Conservation (phyloP, 257 asterid genomes). For the Galeopsis tetrahit region DNA sequence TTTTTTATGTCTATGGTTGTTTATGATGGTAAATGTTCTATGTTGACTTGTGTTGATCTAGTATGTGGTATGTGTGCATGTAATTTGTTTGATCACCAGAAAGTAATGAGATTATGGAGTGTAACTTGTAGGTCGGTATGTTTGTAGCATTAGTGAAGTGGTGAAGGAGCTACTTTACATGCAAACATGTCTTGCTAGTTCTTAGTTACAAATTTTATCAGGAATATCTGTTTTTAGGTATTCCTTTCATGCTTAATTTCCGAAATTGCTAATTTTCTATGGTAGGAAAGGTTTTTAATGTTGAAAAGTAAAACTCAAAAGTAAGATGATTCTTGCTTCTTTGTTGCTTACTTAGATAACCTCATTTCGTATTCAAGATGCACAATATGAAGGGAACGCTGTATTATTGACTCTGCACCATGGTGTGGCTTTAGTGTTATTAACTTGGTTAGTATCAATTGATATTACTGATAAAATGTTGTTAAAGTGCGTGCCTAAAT, state of each 20-base stretch:
- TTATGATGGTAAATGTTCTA: slow-evolving; percentile 10
- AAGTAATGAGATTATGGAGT: slow-evolving; percentile 9
- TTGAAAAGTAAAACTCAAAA: neutral
- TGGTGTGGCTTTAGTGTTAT: slow-evolving; percentile 1
- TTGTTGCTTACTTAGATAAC: slow-evolving; percentile 20
- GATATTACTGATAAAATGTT: neutral
- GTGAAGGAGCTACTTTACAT: slow-evolving; percentile 3
- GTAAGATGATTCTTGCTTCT: slow-evolving; percentile 14
- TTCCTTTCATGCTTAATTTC: neutral
- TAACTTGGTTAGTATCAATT: slow-evolving; percentile 16
- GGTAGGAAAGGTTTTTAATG: neutral
- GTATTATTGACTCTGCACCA: neutral
- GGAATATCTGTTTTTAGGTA: slow-evolving; percentile 17
- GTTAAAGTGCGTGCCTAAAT: slow-evolving; percentile 12
- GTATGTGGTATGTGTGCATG: slow-evolving; percentile 8
- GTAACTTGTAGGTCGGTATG: neutral
- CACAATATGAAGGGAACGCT: slow-evolving; percentile 20
- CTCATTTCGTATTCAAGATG: slow-evolving; percentile 12
- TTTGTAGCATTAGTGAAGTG: slow-evolving; percentile 8
- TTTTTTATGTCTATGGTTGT: slow-evolving; percentile 16
- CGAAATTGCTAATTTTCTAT: neutral
- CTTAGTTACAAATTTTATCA: neutral
- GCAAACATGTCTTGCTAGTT: neutral
- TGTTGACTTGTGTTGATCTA: slow-evolving; percentile 3
- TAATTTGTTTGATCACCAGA: slow-evolving; percentile 21